Evolutionary conservation across 73 alveolate genomes (phyloP).

Genomic region (Paramecium tetraurelia): DNA sequence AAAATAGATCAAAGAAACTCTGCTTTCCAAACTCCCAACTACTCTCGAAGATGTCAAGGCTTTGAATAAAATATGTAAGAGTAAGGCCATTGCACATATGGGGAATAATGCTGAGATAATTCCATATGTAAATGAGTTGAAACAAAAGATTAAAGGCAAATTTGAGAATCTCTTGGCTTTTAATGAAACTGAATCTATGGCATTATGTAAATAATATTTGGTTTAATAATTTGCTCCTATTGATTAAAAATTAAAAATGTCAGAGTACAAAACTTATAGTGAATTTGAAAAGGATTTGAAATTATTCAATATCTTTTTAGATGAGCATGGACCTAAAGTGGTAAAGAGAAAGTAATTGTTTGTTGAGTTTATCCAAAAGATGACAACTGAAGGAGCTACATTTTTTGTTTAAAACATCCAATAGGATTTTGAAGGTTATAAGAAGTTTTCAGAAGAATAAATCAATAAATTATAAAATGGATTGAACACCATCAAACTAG

Average conservation of each 20-base stretch:
- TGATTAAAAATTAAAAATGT: conserved; percentile 78
- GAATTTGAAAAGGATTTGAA: conserved; percentile 74
- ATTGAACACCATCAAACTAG: neutral
- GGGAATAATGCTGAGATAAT: neutral
- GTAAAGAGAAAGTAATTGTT: conserved; percentile 73
- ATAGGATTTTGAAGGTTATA: conserved; percentile 65
- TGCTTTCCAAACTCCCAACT: conserved; percentile 44
- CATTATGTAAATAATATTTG: conserved; percentile 64
- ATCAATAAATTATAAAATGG: conserved; percentile 46
- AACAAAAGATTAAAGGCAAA: neutral
- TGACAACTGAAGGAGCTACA: conserved; percentile 73
- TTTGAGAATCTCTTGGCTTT: neutral
- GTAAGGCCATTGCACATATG: conserved; percentile 19
- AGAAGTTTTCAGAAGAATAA: conserved; percentile 66
- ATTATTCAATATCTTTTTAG: conserved; percentile 72
- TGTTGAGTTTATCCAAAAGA: conserved; percentile 72
- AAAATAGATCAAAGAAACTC: conserved; percentile 10
- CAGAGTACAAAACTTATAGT: conserved; percentile 69
- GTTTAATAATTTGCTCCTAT: conserved; percentile 69
- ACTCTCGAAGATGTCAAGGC: conserved; percentile 50
- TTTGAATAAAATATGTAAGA: neutral
- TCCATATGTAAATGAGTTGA: neutral
- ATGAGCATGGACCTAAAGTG: conserved; percentile 84
- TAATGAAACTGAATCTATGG: conserved; percentile 16
- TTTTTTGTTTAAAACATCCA: conserved; percentile 67